These are phyloP conservation scores for Exophiala alcalophila DNA, from an alignment of 2,329 filamentous ascomycete genomes.

Conservation along the genomic window DNA sequence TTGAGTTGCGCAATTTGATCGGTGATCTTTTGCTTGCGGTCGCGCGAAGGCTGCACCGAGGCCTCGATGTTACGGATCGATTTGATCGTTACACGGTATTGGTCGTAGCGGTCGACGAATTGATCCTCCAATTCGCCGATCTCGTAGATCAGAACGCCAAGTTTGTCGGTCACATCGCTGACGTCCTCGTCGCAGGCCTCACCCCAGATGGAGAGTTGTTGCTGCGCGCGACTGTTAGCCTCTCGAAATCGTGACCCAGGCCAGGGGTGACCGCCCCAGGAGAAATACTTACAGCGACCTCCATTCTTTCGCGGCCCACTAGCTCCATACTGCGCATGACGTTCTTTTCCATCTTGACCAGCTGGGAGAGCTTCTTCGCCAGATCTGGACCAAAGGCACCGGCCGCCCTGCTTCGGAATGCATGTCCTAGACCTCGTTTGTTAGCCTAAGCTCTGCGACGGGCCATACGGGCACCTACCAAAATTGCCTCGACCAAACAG, in stretches of 20 bases:
- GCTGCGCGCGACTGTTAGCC: conserved; percentile 51
- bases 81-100: conserved; percentile 99
- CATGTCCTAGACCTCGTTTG: conserved; percentile 55
- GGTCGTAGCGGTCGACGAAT: conserved; percentile 97
- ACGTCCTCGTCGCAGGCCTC: conserved; percentile 95
- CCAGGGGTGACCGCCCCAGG: no score
- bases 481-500: conserved; percentile 84
- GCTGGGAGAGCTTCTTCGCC: conserved; percentile 93
- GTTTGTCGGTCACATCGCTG: conserved; percentile 97
- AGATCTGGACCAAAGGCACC: conserved; percentile 71
- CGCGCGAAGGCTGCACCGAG: conserved; percentile 94
- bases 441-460: conserved; percentile 13
- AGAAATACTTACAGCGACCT: conserved; percentile 75
- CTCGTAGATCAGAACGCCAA: conserved; percentile 95
- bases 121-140: conserved; percentile 98
- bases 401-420: conserved; percentile 52
- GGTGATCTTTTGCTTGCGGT: conserved; percentile 99
- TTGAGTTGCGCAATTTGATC: conserved; percentile 98
- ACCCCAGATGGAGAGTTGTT: conserved; percentile 99
- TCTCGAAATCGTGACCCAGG: neutral
- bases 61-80: conserved; percentile 98
- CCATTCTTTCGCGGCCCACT: conserved; percentile 94
- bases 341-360: conserved; percentile 99
- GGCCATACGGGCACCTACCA: conserved; percentile 57
- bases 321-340: conserved; percentile 98